Base-by-base conservation (phyloP, 1,284 basidiomycete species). In the Thelephora terrestris region DNA sequence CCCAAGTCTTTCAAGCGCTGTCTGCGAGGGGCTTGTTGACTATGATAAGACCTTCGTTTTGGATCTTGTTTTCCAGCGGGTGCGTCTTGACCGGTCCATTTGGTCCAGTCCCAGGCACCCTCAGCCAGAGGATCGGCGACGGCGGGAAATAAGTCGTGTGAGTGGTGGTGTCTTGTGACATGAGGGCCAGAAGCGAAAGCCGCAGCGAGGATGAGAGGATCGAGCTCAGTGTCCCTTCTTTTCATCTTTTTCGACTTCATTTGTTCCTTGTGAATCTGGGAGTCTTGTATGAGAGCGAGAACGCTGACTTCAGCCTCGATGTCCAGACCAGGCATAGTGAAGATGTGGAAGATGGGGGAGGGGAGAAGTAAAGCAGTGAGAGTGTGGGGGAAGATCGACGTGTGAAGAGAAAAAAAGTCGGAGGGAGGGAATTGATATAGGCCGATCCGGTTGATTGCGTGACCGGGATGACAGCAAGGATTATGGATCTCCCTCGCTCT, bases 101-200 rank as follows among this genome's bases (percentile, higher is more conserved):
- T 78, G 24, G 74, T 72, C 74, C 73, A 78, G 57, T 79, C 78
- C 67, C 71, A 76, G 9, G 75, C 67, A 16, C 71, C 72, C 55
- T 79, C 74, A 4, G 70, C 66, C 44, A 68, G 65, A 12, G 76
- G 75, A 39, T 77, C 65, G 56, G 67, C 69, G 27, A 76, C 71
- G 1, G 71, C 76, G 3, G 81, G 79, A 56, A 80, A 79, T 63
- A 83, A 83, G 56, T 82, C 76, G 56, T 85, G 81, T 47, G 77
- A 71, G 57, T 85, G 85, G 61, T 89, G 86, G 58, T 90, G 85
- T 34, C 83, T 74, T 34, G 86, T 87, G 47, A 81, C 72, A 53
- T 85, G 75, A 6, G 82, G 81, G 20, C 79, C 81, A 1, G 82
- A 81, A 2, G 82, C 79, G 10, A 76, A 71, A 10, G 77, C 82